Conservation (phyloP, 371 early-diverging fungal genomes). For the Mucor racemosus region DNA sequence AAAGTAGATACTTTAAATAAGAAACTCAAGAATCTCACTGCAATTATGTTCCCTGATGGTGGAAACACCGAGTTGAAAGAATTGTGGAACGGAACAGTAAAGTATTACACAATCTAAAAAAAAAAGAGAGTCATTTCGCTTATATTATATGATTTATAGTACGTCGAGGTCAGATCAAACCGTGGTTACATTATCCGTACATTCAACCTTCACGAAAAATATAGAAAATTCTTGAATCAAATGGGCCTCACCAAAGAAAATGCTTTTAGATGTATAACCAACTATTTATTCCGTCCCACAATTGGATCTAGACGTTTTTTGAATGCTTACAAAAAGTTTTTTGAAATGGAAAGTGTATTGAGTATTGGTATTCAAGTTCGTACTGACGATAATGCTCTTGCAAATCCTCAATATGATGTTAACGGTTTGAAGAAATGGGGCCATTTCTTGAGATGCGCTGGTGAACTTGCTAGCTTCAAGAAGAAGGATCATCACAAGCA, state of each 20-base stretch:
- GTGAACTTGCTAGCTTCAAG: slow-evolving; percentile 41
- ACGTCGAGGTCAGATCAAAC: slow-evolving; percentile 47
- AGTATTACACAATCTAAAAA: background rate
- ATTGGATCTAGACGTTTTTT: slow-evolving; percentile 52
- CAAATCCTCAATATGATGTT: slow-evolving; percentile 44
- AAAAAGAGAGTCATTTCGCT: background rate
- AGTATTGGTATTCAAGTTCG: slow-evolving; percentile 50
- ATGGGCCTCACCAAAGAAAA: slow-evolving; percentile 52
- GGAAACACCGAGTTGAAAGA: slow-evolving; percentile 45
- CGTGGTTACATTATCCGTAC: slow-evolving; percentile 55
- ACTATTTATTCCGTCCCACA: slow-evolving; percentile 53
- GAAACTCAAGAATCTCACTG: slow-evolving; percentile 33
- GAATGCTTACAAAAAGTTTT: slow-evolving; percentile 45
- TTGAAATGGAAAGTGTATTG: slow-evolving; percentile 50
- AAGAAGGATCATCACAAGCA: slow-evolving; percentile 43
- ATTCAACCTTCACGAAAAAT: slow-evolving; percentile 38
- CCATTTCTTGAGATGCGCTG: slow-evolving; percentile 53
- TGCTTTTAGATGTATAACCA: slow-evolving; percentile 48
- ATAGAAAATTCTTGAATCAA: slow-evolving; percentile 28
- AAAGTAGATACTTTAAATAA: slow-evolving; percentile 44
- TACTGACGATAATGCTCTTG: slow-evolving; percentile 50
- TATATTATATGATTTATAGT: slow-evolving; percentile 24
- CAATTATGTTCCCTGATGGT: slow-evolving; percentile 44
- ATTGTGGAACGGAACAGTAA: slow-evolving; percentile 52
- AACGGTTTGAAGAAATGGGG: slow-evolving; percentile 46